Conservation (phyloP, 495 filamentous ascomycete species). For the Penicillium cosmopolitanum region DNA sequence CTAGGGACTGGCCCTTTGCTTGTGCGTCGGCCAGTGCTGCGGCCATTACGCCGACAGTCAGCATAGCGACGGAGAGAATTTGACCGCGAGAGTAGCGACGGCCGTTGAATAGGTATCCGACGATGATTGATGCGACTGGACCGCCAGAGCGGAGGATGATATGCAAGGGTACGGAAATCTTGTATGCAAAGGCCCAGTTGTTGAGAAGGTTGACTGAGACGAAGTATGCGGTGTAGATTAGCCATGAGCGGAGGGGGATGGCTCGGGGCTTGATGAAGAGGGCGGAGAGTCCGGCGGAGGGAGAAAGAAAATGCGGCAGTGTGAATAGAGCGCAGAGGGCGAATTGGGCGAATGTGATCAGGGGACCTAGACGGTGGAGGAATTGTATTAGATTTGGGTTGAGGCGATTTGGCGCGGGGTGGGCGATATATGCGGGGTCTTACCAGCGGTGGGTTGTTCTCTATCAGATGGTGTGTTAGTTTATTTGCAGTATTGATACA, state of each 20-base stretch:
- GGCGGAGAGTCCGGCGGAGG: conserved; percentile 61
- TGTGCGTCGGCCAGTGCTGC: conserved; percentile 88
- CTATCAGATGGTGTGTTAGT: conserved; percentile 27
- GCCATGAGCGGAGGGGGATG: conserved; percentile 85
- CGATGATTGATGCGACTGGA: conserved; percentile 88
- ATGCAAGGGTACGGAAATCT: conserved; percentile 94
- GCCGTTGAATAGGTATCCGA: conserved; percentile 77
- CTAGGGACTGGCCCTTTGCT: conserved; percentile 52
- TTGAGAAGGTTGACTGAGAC: conserved; percentile 92
- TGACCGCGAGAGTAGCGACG: conserved; percentile 83
- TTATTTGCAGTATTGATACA: neutral
- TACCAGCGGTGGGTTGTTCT: conserved; percentile 40
- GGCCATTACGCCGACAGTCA: conserved; percentile 84
- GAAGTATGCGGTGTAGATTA: conserved; percentile 87
- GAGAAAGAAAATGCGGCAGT: conserved; percentile 67
- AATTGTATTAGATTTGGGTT: too few relatives aligned
- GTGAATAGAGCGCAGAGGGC: conserved; percentile 73
- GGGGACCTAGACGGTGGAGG: conserved; percentile 54
- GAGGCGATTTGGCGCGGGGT: neutral
- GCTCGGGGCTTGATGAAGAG: conserved; percentile 72
- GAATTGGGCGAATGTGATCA: conserved; percentile 96
- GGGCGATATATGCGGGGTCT: neutral
- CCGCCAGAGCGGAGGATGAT: conserved; percentile 96
- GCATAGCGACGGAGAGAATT: conserved; percentile 72
- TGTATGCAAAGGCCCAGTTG: conserved; percentile 96